Conservation (phyloP, 805 yeast species). For the Yamadazyma ubonensis region DNA sequence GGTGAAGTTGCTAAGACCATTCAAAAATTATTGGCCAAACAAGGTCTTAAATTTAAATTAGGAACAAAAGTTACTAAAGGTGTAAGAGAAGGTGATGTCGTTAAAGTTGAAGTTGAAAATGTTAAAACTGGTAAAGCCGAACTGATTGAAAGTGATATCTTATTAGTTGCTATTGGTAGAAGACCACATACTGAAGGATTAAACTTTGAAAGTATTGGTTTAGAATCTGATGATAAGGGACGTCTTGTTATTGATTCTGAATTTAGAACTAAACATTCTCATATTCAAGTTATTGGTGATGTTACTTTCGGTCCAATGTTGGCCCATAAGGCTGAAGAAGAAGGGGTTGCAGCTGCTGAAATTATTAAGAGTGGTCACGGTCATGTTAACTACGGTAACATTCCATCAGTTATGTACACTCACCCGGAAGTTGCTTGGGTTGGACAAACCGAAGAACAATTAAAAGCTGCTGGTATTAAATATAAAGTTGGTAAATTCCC, state of each 20-base stretch:
- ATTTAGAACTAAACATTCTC: conserved; percentile 87
- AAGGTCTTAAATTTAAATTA: conserved; percentile 90
- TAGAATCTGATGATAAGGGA: conserved; percentile 89
- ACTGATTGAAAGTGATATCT: conserved; percentile 82
- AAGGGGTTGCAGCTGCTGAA: conserved; percentile 98
- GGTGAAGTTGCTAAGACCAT: conserved; percentile 87
- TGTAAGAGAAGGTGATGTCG: conserved; percentile 83
- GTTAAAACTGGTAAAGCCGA: conserved; percentile 82
- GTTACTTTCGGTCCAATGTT: conserved; percentile 98
- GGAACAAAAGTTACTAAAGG: conserved; percentile 91
- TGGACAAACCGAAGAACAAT: conserved; percentile 92
- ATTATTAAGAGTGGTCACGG: conserved; percentile 92
- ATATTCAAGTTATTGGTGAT: conserved; percentile 97
- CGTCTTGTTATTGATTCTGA: conserved; percentile 92
- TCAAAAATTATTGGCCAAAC: conserved; percentile 88
- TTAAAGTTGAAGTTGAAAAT: conserved; percentile 83
- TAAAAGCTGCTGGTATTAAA: conserved; percentile 86
- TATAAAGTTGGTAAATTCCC: conserved; percentile 98
- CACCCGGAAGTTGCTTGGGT: conserved; percentile 99
- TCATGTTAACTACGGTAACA: conserved; percentile 96
- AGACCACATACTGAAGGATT: conserved; percentile 93
- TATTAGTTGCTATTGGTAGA: conserved; percentile 97
- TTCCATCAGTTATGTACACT: conserved; percentile 98
- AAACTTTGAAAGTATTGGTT: conserved; percentile 81
- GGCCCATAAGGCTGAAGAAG: conserved; percentile 99